phyloP scores from a whole-genome alignment of 2,329 filamentous ascomycete genomes.

The Ploettnerulaceae sp. region DNA sequence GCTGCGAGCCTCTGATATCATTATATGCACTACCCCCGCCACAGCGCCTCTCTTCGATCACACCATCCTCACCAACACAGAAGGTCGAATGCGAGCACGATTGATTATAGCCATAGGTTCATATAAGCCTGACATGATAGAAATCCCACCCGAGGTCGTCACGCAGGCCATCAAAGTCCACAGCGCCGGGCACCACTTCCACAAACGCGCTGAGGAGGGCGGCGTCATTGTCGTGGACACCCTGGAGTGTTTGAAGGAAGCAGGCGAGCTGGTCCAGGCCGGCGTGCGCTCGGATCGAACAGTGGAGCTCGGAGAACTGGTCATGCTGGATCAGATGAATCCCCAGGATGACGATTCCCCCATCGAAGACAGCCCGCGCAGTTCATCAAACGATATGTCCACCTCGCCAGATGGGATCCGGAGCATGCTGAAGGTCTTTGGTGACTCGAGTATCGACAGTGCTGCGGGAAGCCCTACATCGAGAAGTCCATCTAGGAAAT shows the following conservation, averaged over 20 bases:
- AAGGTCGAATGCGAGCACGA: constrained; percentile 64
- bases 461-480: constrained; percentile 3
- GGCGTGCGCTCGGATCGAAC: constrained; percentile 68
- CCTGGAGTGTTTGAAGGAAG: constrained; percentile 73
- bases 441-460: constrained; percentile 10
- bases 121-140: constrained; percentile 69
- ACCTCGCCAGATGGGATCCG: constrained; percentile 6
- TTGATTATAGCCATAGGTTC: constrained; percentile 70
- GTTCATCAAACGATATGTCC: constrained; percentile 4
- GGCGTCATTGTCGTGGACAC: constrained; percentile 70
- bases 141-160: constrained; percentile 74
- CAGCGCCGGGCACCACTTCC: constrained; percentile 54
- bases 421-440: constrained; percentile 15
- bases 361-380: constrained; percentile 12
- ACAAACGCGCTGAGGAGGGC: constrained; percentile 60
- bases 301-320: constrained; percentile 81
- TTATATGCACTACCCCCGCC: constrained; percentile 85
- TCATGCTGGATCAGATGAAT: constrained; percentile 47
- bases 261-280: constrained; percentile 81
- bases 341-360: constrained; percentile 17
- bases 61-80: constrained; percentile 64
- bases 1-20: constrained; percentile 67
- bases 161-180: constrained; percentile 54
- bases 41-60: constrained; percentile 70
- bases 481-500: constrained; percentile 19